Percentiles rank a stretch among this genome's conserved stretches.
These are phyloP conservation scores for Anacardium occidentale DNA, from an alignment of 345 rosid genomes.

Conservation along the genomic window DNA sequence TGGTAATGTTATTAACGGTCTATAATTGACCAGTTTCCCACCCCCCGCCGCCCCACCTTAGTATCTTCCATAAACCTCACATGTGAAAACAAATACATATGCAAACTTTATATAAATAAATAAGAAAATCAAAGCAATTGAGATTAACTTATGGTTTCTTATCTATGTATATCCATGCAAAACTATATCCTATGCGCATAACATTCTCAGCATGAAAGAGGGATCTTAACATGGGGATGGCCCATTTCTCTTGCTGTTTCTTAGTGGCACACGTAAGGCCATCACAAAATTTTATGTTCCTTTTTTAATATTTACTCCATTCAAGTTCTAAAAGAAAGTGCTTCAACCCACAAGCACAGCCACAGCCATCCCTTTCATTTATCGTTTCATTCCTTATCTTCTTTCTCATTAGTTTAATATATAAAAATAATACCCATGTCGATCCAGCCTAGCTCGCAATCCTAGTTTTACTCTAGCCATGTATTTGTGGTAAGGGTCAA, in stretches of 20 bases:
- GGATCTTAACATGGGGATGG: conserved; percentile 3
- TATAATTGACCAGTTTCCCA: conserved; percentile 22
- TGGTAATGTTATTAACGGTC: too few species aligned
- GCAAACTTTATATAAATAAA: too few species aligned
- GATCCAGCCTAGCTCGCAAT: not conserved
- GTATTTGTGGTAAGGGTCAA: conserved; percentile 25
- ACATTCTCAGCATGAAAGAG: not conserved
- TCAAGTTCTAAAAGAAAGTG: not conserved
- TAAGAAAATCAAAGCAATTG: too few species aligned
- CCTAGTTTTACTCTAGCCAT: conserved; percentile 16
- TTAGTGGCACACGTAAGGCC: conserved; percentile 29
- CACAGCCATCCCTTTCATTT: not conserved
- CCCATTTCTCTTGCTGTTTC: conserved; percentile 20
- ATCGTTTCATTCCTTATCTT: conserved; percentile 13
- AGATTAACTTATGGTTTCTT: too few species aligned
- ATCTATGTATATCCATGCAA: not conserved
- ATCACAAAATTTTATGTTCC: not conserved
- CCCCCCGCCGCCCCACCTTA: conserved; percentile 14
- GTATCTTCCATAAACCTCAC: not conserved
- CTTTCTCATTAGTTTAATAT: not conserved
- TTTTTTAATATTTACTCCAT: too few species aligned
- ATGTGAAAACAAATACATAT: not conserved
- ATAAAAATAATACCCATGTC: not conserved
- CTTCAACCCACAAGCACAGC: not conserved
- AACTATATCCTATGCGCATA: not conserved